phyloP scores from a whole-genome alignment of 1,284 basidiomycete species.

The Trametes pubescens region DNA sequence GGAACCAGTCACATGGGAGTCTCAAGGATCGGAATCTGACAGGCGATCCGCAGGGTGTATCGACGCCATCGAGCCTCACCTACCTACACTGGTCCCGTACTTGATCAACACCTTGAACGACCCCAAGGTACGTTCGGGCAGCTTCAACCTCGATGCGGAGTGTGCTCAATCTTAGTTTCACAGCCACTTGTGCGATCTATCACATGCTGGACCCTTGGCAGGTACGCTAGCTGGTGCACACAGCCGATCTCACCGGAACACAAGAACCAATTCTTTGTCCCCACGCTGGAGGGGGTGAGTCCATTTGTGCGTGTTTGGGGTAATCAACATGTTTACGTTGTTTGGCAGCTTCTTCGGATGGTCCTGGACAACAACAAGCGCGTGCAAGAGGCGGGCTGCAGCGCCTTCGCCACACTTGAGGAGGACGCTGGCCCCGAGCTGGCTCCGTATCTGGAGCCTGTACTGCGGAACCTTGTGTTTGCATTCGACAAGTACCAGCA shows the following conservation, averaged over 20 bases:
- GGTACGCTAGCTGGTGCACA: slow-evolving; percentile 97
- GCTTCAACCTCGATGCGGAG: not conserved
- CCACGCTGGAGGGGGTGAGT: slow-evolving; percentile 96
- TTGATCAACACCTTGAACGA: slow-evolving; percentile 91
- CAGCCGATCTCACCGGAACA: slow-evolving; percentile 86
- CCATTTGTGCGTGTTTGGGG: slow-evolving; percentile 36
- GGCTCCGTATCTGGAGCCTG: slow-evolving; percentile 93
- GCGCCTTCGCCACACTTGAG: slow-evolving; percentile 97
- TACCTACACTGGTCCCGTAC: slow-evolving; percentile 93
- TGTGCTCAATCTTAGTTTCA: slow-evolving; percentile 8
- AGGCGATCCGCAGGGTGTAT: slow-evolving; percentile 81
- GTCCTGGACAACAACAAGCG: slow-evolving; percentile 99
- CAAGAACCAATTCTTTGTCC: slow-evolving; percentile 91
- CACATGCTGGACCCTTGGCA: slow-evolving; percentile 99
- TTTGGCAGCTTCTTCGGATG: slow-evolving; percentile 86
- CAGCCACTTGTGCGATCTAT: slow-evolving; percentile 97
- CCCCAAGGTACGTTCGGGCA: slow-evolving; percentile 71
- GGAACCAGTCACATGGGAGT: slow-evolving; percentile 31
- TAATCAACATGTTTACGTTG: slow-evolving; percentile 20
- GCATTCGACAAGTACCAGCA: slow-evolving; percentile 99
- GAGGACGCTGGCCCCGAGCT: slow-evolving; percentile 95
- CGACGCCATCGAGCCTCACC: slow-evolving; percentile 92
- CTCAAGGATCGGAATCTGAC: slow-evolving; percentile 23
- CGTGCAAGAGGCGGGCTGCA: slow-evolving; percentile 99
- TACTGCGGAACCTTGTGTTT: slow-evolving; percentile 93